phyloP scores from a whole-genome alignment of 1,284 basidiomycete species.

The Apiotrichum montevideense region DNA sequence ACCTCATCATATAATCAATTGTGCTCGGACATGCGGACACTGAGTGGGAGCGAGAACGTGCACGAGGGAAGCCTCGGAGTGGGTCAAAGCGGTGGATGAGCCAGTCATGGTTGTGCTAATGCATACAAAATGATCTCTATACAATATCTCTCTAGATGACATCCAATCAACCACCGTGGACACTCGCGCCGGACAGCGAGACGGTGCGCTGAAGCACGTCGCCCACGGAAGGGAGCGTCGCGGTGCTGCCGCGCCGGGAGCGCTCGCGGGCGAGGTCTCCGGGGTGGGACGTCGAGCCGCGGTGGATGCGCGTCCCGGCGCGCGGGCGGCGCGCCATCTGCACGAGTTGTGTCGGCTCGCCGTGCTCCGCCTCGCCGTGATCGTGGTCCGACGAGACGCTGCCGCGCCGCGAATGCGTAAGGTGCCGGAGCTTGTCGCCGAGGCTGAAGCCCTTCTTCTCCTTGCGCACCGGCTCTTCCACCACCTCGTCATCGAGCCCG shows the following conservation, averaged over 20 bases:
- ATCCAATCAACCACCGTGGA: slow-evolving; percentile 28
- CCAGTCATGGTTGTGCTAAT: not conserved
- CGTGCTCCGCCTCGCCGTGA: slow-evolving; percentile 15
- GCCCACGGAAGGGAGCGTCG: slow-evolving; percentile 17
- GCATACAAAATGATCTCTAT: not conserved
- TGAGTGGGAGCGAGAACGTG: too few relatives aligned
- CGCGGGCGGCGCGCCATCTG: not conserved
- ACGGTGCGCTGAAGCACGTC: slow-evolving; percentile 37
- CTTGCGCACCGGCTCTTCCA: not conserved
- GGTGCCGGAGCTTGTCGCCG: not conserved
- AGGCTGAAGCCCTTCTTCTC: not conserved
- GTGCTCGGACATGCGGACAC: too few relatives aligned
- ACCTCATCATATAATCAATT: too few relatives aligned
- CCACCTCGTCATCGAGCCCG: not conserved
- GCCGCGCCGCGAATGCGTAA: not conserved
- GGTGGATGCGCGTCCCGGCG: not conserved
- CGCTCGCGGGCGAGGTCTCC: not conserved
- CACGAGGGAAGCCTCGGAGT: not conserved
- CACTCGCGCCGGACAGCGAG: slow-evolving; percentile 26
- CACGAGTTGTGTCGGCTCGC: slow-evolving; percentile 16
- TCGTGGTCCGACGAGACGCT: slow-evolving; percentile 2
- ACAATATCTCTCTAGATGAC: not conserved
- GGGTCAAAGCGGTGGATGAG: too few relatives aligned
- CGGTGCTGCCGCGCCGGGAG: slow-evolving; percentile 5
- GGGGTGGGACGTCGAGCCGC: not conserved